phyloP scores from a whole-genome alignment of 768 basidiomycete genomes.

The Scleroderma bovista region DNA sequence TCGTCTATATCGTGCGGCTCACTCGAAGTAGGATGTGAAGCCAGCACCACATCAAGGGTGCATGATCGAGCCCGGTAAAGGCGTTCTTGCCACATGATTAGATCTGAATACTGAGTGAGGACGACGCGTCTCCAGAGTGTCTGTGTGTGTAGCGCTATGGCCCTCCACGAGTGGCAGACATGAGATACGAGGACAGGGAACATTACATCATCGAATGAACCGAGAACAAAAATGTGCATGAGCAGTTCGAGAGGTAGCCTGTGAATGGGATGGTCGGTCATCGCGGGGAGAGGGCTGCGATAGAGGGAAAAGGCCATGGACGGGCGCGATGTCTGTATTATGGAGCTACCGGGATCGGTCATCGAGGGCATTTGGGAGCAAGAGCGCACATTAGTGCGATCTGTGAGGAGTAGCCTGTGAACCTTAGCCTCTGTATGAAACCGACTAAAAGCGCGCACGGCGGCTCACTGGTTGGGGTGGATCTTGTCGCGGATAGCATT shows the following conservation, averaged over 20 bases:
- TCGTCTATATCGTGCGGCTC: slow-evolving; percentile 29
- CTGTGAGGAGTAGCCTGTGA: slow-evolving; percentile 12
- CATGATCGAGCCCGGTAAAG: slow-evolving; percentile 56
- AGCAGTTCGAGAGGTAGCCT: slow-evolving; percentile 60
- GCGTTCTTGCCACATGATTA: slow-evolving; percentile 58
- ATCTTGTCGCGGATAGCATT: slow-evolving; percentile 41
- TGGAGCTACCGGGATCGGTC: slow-evolving; percentile 10
- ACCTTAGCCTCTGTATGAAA: slow-evolving; percentile 15
- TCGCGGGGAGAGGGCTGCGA: slow-evolving; percentile 13
- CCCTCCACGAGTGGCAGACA: slow-evolving; percentile 62
- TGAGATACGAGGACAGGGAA: slow-evolving; percentile 63
- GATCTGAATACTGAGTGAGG: slow-evolving; percentile 36
- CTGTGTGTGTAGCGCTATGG: slow-evolving; percentile 54
- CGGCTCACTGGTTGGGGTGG: slow-evolving; percentile 26
- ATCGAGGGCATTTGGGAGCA: slow-evolving; percentile 13
- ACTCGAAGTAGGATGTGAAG: slow-evolving; percentile 28
- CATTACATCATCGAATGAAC: slow-evolving; percentile 48
- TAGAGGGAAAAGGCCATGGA: slow-evolving; percentile 25
- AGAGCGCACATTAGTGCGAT: slow-evolving; percentile 17
- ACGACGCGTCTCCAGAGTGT: slow-evolving; percentile 59
- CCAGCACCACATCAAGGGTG: slow-evolving; percentile 54
- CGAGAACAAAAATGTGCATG: slow-evolving; percentile 57
- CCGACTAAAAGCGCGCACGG: slow-evolving; percentile 2
- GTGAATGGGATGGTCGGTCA: slow-evolving; percentile 46
- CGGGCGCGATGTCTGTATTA: slow-evolving; percentile 17